phyloP scores from a whole-genome alignment of 2,329 filamentous ascomycete genomes.

The Acrodontium crateriforme region DNA sequence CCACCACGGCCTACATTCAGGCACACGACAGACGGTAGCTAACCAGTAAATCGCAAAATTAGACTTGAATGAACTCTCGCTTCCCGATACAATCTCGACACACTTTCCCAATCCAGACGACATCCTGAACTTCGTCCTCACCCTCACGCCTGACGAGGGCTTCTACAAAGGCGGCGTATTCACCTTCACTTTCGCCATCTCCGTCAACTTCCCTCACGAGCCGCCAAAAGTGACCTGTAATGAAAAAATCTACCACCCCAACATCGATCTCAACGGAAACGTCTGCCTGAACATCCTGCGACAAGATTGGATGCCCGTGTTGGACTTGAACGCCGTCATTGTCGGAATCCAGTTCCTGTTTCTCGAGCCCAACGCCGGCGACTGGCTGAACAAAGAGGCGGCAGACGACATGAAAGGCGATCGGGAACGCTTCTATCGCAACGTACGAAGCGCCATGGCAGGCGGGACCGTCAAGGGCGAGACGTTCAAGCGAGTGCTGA shows the following conservation, averaged over 20 bases:
- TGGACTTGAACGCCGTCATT: slow-evolving; percentile 93
- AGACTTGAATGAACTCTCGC: slow-evolving; percentile 72
- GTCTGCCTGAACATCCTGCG: slow-evolving; percentile 94
- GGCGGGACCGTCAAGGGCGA: slow-evolving; percentile 63
- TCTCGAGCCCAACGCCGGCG: slow-evolving; percentile 90
- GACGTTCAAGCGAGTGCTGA: slow-evolving; percentile 65
- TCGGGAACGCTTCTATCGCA: slow-evolving; percentile 78
- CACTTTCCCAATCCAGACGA: slow-evolving; percentile 72
- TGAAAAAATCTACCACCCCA: slow-evolving; percentile 98
- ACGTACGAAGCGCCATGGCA: slow-evolving; percentile 71
- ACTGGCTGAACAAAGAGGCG: slow-evolving; percentile 97
- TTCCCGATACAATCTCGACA: slow-evolving; percentile 68
- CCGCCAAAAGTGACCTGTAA: slow-evolving; percentile 94
- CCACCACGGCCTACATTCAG: background rate
- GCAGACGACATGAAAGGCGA: slow-evolving; percentile 82
- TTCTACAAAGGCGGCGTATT: slow-evolving; percentile 83
- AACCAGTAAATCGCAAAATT: slow-evolving; percentile 1
- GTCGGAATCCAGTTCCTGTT: slow-evolving; percentile 93
- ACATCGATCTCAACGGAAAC: slow-evolving; percentile 95
- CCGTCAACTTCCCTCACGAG: slow-evolving; percentile 91
- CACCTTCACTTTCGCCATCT: slow-evolving; percentile 82
- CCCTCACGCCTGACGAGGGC: slow-evolving; percentile 72
- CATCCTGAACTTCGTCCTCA: slow-evolving; percentile 71
- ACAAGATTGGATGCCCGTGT: slow-evolving; percentile 97
- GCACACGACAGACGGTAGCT: too few relatives aligned